Conservation (phyloP, 164 flowering plant genomes). For the Annona squamosa region DNA sequence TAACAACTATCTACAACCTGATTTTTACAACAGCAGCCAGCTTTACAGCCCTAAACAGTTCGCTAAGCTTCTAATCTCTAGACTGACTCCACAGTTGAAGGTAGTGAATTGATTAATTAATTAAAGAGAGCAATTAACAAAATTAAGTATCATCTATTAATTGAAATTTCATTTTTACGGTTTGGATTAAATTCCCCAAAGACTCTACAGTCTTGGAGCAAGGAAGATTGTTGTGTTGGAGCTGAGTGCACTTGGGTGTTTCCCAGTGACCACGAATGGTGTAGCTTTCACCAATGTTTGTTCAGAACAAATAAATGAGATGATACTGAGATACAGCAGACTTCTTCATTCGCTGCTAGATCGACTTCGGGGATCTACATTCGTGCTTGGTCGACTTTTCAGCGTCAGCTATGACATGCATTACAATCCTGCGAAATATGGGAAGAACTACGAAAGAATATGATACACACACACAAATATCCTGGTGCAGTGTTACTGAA, state of each 20-base stretch:
- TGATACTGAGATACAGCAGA: background rate
- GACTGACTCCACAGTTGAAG: background rate
- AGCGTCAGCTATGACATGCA: background rate
- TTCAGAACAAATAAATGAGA: background rate
- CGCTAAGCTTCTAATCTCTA: background rate
- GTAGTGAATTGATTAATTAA: no score
- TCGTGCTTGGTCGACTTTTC: background rate
- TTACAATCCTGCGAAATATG: background rate
- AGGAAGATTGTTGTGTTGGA: background rate
- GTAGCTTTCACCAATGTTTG: background rate
- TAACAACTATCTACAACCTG: constrained; percentile 4
- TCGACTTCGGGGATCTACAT: background rate
- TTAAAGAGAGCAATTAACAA: no score
- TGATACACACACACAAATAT: no score
- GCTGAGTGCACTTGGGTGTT: background rate
- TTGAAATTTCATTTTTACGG: no score
- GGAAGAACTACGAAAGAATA: background rate
- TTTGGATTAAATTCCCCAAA: no score
- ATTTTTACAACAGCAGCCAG: background rate
- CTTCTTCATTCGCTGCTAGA: background rate
- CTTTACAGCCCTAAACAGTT: background rate
- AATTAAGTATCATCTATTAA: no score
- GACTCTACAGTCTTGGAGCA: background rate
- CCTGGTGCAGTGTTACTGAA: no score
- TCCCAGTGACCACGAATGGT: background rate